Evolutionary conservation across 306 rosid species (phyloP).

Genomic region (Medicago lupulina): DNA sequence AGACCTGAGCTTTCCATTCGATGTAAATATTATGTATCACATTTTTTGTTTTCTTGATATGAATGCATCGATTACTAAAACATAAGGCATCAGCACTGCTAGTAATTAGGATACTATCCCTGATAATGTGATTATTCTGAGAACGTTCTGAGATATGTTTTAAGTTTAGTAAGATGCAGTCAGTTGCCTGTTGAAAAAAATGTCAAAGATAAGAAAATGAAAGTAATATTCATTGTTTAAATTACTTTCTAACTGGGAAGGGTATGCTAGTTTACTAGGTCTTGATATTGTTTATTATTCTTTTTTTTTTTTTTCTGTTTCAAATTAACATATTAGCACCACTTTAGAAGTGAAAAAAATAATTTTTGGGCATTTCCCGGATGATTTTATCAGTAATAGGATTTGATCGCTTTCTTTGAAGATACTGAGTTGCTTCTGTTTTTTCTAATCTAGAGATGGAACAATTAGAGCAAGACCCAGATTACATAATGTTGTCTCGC

Average conservation of each 20-base stretch:
- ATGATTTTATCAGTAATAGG: slow-evolving; percentile 28
- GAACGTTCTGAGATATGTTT: slow-evolving; percentile 20
- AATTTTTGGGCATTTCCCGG: slow-evolving; percentile 27
- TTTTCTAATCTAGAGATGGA: slow-evolving; percentile 83
- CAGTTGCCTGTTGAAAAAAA: slow-evolving; percentile 1
- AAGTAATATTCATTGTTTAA: slow-evolving; percentile 17
- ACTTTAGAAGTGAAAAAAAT: slow-evolving; percentile 18
- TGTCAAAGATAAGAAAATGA: slow-evolving; percentile 17
- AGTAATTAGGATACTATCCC: slow-evolving; percentile 30
- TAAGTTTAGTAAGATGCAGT: slow-evolving; percentile 26
- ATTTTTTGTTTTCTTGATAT: slow-evolving; percentile 30
- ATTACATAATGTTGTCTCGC: slow-evolving; percentile 83
- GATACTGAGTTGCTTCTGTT: slow-evolving; percentile 48
- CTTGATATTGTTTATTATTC: slow-evolving; percentile 38
- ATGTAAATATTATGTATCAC: slow-evolving; percentile 21
- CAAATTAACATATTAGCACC: slow-evolving; percentile 7
- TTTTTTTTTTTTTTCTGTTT: slow-evolving; percentile 26
- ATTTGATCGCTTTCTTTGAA: slow-evolving; percentile 46
- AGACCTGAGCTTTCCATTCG: slow-evolving; percentile 21
- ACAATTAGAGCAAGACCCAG: slow-evolving; percentile 96
- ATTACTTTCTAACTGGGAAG: slow-evolving; percentile 13
- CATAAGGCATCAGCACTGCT: slow-evolving; percentile 14
- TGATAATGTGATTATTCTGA: slow-evolving; percentile 12
- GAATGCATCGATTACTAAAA: slow-evolving; percentile 29
- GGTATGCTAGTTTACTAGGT: slow-evolving; percentile 27